phyloP scores from a whole-genome alignment of 1,284 basidiomycete genomes.

The Ustilago bromivora region DNA sequence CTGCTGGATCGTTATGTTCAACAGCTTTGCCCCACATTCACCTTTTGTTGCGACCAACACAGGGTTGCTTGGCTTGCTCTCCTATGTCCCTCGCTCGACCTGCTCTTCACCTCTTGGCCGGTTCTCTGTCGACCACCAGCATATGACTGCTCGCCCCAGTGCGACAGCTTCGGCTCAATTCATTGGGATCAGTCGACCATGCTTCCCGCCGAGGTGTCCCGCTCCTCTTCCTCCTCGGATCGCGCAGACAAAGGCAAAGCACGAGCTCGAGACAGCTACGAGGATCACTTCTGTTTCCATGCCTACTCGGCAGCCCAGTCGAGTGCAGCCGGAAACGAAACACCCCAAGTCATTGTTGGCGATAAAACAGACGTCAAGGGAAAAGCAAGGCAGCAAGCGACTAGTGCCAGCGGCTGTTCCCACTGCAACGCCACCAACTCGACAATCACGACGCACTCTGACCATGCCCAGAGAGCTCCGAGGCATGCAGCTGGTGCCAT shows the following conservation, averaged over 20 bases:
- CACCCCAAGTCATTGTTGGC: background rate
- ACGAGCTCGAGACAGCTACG: slow-evolving; percentile 14
- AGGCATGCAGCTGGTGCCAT: background rate
- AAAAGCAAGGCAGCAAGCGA: slow-evolving; percentile 15
- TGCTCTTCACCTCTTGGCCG: background rate
- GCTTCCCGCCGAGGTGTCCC: slow-evolving; percentile 6
- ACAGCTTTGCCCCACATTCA: no score
- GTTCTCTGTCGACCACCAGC: background rate
- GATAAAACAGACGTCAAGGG: slow-evolving; percentile 19
- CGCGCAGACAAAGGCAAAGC: slow-evolving; percentile 34
- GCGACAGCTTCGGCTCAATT: slow-evolving; percentile 12
- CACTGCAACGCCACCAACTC: background rate
- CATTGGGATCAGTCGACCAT: background rate
- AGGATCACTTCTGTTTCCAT: background rate
- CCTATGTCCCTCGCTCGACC: background rate
- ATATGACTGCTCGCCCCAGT: background rate
- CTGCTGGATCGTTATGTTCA: no score
- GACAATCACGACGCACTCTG: background rate
- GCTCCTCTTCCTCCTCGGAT: slow-evolving; percentile 1
- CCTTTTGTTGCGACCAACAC: background rate
- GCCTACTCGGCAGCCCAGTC: background rate
- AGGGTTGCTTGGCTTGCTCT: background rate
- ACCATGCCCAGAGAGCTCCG: background rate
- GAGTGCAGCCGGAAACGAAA: background rate
- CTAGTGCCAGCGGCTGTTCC: background rate